These are phyloP conservation scores for Arthrobotrys conoides DNA, from an alignment of 2,329 filamentous ascomycete species.

Conservation along the genomic window DNA sequence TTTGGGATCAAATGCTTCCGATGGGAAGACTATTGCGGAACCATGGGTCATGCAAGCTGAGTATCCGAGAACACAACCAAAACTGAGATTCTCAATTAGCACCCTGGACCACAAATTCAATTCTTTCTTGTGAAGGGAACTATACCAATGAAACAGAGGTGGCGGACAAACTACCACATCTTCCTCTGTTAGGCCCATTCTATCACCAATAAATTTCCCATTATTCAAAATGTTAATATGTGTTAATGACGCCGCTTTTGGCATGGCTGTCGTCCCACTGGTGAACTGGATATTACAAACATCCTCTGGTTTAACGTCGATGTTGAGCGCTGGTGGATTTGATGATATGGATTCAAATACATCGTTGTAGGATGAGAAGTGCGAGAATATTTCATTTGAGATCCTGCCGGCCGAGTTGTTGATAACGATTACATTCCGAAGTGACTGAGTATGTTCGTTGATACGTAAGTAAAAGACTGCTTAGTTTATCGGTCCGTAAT, in stretches of 20 bases:
- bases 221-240: constrained; percentile 94
- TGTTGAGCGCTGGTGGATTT: constrained; percentile 4
- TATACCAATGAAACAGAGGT: constrained; percentile 80
- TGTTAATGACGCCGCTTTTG: constrained; percentile 90
- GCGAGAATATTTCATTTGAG: constrained; percentile 68
- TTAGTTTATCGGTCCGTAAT: constrained; percentile 68
- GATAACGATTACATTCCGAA: constrained; percentile 80
- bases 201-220: constrained; percentile 83
- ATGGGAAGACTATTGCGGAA: constrained; percentile 84
- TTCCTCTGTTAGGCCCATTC: constrained; percentile 82
- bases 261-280: constrained; percentile 80
- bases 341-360: constrained; percentile 64
- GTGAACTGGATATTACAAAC: constrained; percentile 97
- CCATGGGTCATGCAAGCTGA: constrained; percentile 90
- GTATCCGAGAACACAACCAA: constrained; percentile 91
- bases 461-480: too few species aligned
- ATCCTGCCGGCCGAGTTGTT: constrained; percentile 79
- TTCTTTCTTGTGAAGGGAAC: background rate
- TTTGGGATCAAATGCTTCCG: constrained; percentile 85
- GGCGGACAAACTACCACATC: constrained; percentile 88
- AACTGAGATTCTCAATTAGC: constrained; percentile 73
- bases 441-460: constrained; percentile 74
- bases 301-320: constrained; percentile 73
- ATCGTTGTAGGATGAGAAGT: constrained; percentile 69
- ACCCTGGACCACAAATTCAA: background rate